Conservation (phyloP, 352 stramenopile species). For the Blastocystis hominis region DNA sequence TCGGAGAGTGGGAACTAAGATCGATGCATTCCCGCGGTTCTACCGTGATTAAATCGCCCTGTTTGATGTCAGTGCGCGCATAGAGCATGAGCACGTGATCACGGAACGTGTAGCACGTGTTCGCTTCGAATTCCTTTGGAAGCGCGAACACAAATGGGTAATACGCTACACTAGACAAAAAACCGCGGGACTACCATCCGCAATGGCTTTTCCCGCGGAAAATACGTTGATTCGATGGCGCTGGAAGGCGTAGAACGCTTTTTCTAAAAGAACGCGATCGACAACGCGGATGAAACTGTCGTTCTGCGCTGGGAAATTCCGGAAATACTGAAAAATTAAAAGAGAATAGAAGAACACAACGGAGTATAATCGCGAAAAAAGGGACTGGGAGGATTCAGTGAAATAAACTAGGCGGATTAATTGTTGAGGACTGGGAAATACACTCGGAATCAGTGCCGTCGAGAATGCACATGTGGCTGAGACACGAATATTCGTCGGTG, state of each 20-base stretch:
- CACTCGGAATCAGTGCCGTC: background rate
- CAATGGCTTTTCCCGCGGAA: background rate
- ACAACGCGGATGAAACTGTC: background rate
- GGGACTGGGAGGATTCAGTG: background rate
- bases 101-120: background rate
- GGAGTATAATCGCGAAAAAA: background rate
- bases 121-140: background rate
- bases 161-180: background rate
- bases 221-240: background rate
- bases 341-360: background rate
- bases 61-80: background rate
- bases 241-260: background rate
- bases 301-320: background rate
- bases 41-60: background rate
- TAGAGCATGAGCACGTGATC: background rate
- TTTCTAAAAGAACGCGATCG: background rate
- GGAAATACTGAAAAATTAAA: background rate
- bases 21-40: background rate
- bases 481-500: background rate
- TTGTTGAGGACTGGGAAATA: background rate
- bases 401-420: background rate
- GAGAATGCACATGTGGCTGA: background rate
- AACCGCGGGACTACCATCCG: background rate
- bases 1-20: background rate
- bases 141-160: background rate